Evolutionary conservation across 2,329 filamentous ascomycete species (phyloP).

Genomic region (Hypoxylon sp.): DNA sequence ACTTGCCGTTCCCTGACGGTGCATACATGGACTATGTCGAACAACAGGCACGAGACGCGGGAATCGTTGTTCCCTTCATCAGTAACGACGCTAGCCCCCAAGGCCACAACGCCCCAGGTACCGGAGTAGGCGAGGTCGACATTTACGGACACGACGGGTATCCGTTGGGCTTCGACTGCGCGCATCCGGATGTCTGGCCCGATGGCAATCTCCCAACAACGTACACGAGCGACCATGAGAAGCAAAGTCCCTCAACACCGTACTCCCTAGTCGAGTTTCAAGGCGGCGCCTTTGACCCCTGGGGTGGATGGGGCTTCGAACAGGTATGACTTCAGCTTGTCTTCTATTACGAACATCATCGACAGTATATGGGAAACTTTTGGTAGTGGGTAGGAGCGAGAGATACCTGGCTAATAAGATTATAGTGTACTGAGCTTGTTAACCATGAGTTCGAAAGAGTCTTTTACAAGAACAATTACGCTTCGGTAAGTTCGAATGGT

Average conservation of each 20-base stretch:
- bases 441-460: constrained; percentile 79
- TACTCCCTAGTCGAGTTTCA: constrained; percentile 65
- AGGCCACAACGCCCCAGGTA: constrained; percentile 71
- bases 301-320: constrained; percentile 75
- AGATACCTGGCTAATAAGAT: constrained; percentile 26
- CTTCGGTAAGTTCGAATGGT: constrained; percentile 50
- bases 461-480: constrained; percentile 79
- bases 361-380: no score
- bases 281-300: constrained; percentile 75
- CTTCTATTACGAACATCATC: no score
- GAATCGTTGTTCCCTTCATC: constrained; percentile 77
- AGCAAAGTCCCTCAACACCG: constrained; percentile 70
- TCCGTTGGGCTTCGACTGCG: constrained; percentile 56
- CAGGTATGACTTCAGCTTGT: constrained; percentile 9
- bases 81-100: constrained; percentile 72
- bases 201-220: constrained; percentile 61
- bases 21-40: constrained; percentile 76
- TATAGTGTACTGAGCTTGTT: constrained; percentile 68
- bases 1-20: constrained; percentile 67
- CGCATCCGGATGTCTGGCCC: constrained; percentile 64
- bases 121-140: constrained; percentile 55
- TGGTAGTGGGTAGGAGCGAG: no score
- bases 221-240: constrained; percentile 61
- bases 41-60: constrained; percentile 71
- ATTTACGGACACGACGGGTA: constrained; percentile 53